phyloP scores from a whole-genome alignment of 768 basidiomycete genomes.

The Lactarius vividus region DNA sequence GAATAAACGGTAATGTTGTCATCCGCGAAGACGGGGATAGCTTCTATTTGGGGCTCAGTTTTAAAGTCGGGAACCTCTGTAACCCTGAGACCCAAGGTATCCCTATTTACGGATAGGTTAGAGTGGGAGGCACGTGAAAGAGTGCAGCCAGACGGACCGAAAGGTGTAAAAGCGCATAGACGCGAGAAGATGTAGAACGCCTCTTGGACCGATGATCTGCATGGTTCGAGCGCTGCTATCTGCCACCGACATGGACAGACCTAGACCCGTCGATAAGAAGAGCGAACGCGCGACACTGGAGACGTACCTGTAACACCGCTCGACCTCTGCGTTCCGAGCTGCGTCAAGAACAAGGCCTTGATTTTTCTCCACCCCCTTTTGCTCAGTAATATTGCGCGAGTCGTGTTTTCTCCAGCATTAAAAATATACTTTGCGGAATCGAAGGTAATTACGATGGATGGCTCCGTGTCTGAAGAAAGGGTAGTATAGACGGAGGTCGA shows the following conservation, averaged over 20 bases:
- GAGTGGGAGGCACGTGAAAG: not conserved
- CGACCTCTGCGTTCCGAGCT: slow-evolving; percentile 56
- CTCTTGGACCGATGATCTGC: slow-evolving; percentile 68
- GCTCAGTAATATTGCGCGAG: slow-evolving; percentile 69
- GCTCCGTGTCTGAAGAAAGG: slow-evolving; percentile 74
- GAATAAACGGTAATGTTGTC: slow-evolving; percentile 63
- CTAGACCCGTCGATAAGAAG: slow-evolving; percentile 37
- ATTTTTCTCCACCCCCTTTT: slow-evolving; percentile 63
- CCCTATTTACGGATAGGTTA: slow-evolving; percentile 37
- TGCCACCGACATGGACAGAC: slow-evolving; percentile 75
- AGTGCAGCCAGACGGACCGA: slow-evolving; percentile 46
- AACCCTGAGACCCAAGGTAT: slow-evolving; percentile 48
- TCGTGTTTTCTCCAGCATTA: slow-evolving; percentile 82
- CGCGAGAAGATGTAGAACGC: slow-evolving; percentile 67
- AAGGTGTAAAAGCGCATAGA: slow-evolving; percentile 65
- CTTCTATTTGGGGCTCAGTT: slow-evolving; percentile 31
- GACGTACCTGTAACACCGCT: slow-evolving; percentile 72
- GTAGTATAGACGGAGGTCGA: slow-evolving; percentile 57
- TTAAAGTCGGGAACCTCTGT: slow-evolving; percentile 41
- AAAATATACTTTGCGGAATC: slow-evolving; percentile 83
- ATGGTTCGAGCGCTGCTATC: slow-evolving; percentile 62
- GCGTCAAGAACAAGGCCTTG: slow-evolving; percentile 69
- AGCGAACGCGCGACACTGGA: not conserved
- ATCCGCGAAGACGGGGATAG: slow-evolving; percentile 55
- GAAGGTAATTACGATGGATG: slow-evolving; percentile 71